Conservation (phyloP, 2,329 filamentous ascomycete genomes). For the Alternaria alternata region DNA sequence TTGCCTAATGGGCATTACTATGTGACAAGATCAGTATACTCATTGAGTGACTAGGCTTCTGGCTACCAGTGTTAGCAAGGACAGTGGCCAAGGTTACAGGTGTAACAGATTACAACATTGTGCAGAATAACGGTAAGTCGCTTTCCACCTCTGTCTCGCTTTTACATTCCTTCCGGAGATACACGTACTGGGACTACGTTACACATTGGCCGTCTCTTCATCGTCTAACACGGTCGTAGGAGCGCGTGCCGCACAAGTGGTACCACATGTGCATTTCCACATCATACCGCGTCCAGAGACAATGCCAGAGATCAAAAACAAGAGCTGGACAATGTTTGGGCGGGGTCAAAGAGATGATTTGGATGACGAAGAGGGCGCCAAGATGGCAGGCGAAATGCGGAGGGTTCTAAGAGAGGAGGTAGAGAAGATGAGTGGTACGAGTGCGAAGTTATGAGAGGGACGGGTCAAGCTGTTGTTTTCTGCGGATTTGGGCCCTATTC, state of each 20-base stretch:
- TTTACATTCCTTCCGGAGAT: background rate
- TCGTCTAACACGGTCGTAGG: slow-evolving; percentile 54
- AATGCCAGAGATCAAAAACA: slow-evolving; percentile 60
- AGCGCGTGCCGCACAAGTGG: slow-evolving; percentile 86
- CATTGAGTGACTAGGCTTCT: slow-evolving; percentile 50
- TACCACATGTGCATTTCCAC: slow-evolving; percentile 94
- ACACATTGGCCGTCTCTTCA: background rate
- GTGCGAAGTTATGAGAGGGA: slow-evolving; percentile 13
- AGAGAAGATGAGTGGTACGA: slow-evolving; percentile 25
- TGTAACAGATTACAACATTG: slow-evolving; percentile 89
- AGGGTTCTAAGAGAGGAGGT: slow-evolving; percentile 52
- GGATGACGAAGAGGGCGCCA: slow-evolving; percentile 75
- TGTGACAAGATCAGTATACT: background rate
- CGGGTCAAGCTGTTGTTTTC: background rate
- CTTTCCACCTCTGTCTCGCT: background rate
- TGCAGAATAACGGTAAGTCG: slow-evolving; percentile 83
- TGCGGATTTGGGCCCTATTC: background rate
- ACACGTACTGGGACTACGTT: background rate
- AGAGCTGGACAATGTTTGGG: slow-evolving; percentile 85
- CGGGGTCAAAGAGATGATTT: slow-evolving; percentile 75
- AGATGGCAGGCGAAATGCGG: slow-evolving; percentile 63
- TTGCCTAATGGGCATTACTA: slow-evolving; percentile 30
- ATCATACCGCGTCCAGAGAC: slow-evolving; percentile 80
- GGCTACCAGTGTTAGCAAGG: slow-evolving; percentile 74
- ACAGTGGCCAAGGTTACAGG: slow-evolving; percentile 75